These are phyloP conservation scores for Botrytis fabae DNA, from an alignment of 2,329 filamentous ascomycete species.

Conservation along the genomic window DNA sequence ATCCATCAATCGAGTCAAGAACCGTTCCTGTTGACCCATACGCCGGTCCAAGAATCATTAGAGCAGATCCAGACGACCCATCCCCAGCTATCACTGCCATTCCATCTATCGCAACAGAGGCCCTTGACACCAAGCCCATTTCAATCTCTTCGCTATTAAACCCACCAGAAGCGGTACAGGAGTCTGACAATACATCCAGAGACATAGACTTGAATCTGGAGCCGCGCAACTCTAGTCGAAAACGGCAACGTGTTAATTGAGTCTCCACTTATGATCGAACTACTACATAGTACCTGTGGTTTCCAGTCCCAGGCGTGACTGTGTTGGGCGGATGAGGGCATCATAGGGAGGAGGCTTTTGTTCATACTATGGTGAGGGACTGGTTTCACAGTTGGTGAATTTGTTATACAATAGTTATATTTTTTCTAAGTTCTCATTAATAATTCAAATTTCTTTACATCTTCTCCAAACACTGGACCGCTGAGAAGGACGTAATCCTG, in stretches of 20 bases:
- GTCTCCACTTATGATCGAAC: neutral
- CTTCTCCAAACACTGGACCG: neutral
- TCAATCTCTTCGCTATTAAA: slow-evolving; percentile 7
- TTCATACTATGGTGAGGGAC: too few species aligned
- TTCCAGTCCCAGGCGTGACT: too few species aligned
- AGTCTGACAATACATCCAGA: too few species aligned
- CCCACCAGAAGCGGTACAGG: neutral
- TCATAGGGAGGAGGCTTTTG: neutral
- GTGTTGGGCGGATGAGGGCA: too few species aligned
- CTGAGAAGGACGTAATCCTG: too few species aligned
- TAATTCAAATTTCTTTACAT: neutral
- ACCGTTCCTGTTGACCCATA: neutral
- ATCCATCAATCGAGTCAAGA: neutral
- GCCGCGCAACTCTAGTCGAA: neutral
- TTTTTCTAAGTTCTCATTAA: neutral
- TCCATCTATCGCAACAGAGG: too few species aligned
- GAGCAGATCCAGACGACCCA: neutral
- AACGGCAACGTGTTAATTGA: neutral
- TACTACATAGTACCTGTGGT: neutral
- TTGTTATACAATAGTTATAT: neutral
- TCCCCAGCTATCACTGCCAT: neutral
- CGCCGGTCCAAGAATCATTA: neutral
- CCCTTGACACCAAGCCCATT: neutral
- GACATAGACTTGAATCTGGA: neutral
- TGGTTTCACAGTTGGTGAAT: neutral